Base-by-base conservation (phyloP, 2,329 filamentous ascomycete species). In the Alternaria sp. region DNA sequence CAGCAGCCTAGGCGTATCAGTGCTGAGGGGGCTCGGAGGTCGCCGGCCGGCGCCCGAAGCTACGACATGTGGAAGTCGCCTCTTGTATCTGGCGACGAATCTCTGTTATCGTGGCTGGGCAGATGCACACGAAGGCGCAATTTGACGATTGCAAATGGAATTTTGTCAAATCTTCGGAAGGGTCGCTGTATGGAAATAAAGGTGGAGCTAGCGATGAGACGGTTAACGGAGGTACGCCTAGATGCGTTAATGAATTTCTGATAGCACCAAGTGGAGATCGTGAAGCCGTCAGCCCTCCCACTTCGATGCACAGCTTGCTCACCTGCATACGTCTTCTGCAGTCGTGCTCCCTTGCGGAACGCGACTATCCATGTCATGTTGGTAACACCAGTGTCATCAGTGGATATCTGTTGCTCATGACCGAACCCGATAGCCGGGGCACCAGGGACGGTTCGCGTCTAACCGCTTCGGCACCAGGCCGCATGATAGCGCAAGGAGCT, bases 111-210 rank as follows among this genome's bases (percentile, higher is more conserved):
- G 38, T 48, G 43, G 48, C 53, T 45, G 57, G n/a, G 43, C 49
- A 25, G 22, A 36, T 38, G 28, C 46, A 53, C 34, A 38, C 28
- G 43, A 49, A n/a, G 48, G 54, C 59, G 48, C 59, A 56, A 25
- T 25, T 56, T 40, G 45, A 40, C 49, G 59, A 61, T 61, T 61
- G 59, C 59, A 61, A 61, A 61, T 61, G 54, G 41, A 58, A 54
- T 61, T 36, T 51, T 28, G 59, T 61, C 59, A 61, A 38, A 38
- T 9, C 30, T 34, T 54, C 40, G 59, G 34, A 16, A 57, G 48
- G 34, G 46, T 34, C 22, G 36, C 54, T 12, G 48, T 34, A 30
- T 57, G 25, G 18, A 30, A 53, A 53, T 49, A 60, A 50, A 48
- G 34, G 59, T 57, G 54, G 59, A 53, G 28, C 54, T 44, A 36